phyloP scores from a whole-genome alignment of 2,329 filamentous ascomycete genomes.

The Penicillium occitanis region DNA sequence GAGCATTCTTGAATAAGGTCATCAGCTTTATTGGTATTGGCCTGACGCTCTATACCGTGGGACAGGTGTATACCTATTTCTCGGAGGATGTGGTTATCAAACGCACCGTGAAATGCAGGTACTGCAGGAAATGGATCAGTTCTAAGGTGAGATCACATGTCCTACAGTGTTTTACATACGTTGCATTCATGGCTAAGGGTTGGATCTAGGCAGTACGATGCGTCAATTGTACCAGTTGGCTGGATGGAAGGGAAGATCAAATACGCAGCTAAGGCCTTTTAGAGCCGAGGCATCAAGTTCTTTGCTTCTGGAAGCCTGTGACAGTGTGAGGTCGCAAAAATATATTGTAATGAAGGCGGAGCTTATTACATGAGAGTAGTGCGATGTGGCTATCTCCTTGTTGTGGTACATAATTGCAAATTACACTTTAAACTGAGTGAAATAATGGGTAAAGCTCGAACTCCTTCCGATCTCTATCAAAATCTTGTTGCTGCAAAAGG shows the following conservation, averaged over 20 bases:
- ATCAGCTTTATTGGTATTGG: constrained; percentile 67
- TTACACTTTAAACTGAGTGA: not conserved
- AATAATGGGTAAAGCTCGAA: not conserved
- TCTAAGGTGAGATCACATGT: constrained; percentile 53
- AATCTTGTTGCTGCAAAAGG: not conserved
- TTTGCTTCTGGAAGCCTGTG: not conserved
- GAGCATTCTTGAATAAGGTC: constrained; percentile 43
- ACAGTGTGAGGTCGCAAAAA: no score
- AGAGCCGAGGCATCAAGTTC: not conserved
- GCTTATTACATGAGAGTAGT: not conserved
- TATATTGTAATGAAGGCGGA: not conserved
- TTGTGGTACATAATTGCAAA: not conserved
- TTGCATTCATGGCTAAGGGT: not conserved
- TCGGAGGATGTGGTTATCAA: constrained; percentile 70
- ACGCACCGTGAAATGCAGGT: constrained; percentile 66
- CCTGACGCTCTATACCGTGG: constrained; percentile 63
- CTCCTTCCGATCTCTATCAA: not conserved
- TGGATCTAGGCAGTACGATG: constrained; percentile 48
- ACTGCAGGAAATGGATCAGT: constrained; percentile 51
- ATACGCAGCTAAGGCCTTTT: not conserved
- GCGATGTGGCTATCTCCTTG: not conserved
- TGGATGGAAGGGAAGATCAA: constrained; percentile 55
- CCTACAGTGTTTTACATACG: not conserved
- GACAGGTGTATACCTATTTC: constrained; percentile 60
- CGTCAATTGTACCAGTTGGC: constrained; percentile 59